Conservation (phyloP, 2,329 filamentous ascomycete species). For the Lasiodiplodia theobromae region DNA sequence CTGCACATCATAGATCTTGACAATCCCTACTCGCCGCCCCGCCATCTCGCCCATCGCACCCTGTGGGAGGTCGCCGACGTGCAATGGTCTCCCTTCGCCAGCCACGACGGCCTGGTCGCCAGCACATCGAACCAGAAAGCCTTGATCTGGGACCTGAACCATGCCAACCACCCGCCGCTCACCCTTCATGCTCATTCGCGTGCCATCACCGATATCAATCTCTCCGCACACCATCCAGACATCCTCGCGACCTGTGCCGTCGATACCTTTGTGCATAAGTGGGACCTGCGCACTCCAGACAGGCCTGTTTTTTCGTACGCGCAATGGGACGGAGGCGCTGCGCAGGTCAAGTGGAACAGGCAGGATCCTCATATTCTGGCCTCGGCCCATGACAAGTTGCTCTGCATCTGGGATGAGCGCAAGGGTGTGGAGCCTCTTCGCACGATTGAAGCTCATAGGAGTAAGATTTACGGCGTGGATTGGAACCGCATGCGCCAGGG, state of each 20-base stretch:
- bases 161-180: conserved; percentile 28
- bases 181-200: conserved; percentile 84
- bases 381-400: conserved; percentile 85
- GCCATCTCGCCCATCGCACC: conserved; percentile 82
- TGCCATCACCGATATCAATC: conserved; percentile 96
- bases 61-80: conserved; percentile 97
- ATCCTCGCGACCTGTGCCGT: conserved; percentile 89
- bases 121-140: conserved; percentile 95
- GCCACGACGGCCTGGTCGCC: conserved; percentile 89
- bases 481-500: conserved; percentile 83
- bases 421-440: conserved; percentile 78
- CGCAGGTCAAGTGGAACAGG: conserved; percentile 93
- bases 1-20: conserved; percentile 92
- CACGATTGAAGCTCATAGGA: conserved; percentile 86
- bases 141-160: conserved; percentile 88
- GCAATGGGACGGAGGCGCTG: conserved; percentile 85
- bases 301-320: conserved; percentile 66
- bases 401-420: conserved; percentile 90
- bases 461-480: conserved; percentile 94
- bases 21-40: conserved; percentile 84
- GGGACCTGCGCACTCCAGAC: conserved; percentile 80
- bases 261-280: conserved; percentile 91
- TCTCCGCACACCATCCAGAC: conserved; percentile 90
- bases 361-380: conserved; percentile 87
- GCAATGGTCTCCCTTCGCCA: conserved; percentile 94